phyloP scores from a whole-genome alignment of 139 green algal species.

The Chlamydomonas eustigma region DNA sequence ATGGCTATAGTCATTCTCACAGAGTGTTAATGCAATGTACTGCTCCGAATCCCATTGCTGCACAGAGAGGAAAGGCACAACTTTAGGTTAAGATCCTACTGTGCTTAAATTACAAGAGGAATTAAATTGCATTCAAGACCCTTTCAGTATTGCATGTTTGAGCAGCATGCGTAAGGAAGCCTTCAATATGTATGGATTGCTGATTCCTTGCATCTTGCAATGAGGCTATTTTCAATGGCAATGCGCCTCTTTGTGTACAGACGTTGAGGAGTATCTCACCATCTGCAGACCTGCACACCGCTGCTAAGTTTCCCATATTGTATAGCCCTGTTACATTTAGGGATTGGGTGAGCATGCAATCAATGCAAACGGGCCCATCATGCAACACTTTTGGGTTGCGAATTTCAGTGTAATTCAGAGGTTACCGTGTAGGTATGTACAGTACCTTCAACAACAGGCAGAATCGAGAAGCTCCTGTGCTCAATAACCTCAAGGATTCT shows the following conservation, averaged over 20 bases:
- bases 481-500: constrained; percentile 30
- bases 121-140: not conserved
- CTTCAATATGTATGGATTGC: too few species aligned
- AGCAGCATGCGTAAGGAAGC: too few species aligned
- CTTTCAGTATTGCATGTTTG: not conserved
- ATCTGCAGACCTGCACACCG: constrained; percentile 64
- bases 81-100: not conserved
- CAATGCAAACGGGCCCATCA: not conserved
- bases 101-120: too few species aligned
- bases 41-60: constrained; percentile 62
- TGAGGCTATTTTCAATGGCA: too few species aligned
- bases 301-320: constrained; percentile 75
- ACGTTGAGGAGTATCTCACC: constrained; percentile 40
- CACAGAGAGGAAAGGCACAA: not conserved
- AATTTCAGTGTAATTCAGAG: not conserved
- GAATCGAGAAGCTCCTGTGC: constrained; percentile 23
- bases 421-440: not conserved
- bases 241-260: not conserved
- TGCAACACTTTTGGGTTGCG: not conserved
- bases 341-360: not conserved
- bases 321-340: constrained; percentile 37
- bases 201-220: too few species aligned
- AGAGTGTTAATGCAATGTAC: constrained; percentile 57
- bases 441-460: constrained; percentile 43
- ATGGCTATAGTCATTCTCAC: constrained; percentile 14